These are phyloP conservation scores for Choanephora cucurbitarum DNA, from an alignment of 371 early-diverging fungal genomes.

Conservation along the genomic window DNA sequence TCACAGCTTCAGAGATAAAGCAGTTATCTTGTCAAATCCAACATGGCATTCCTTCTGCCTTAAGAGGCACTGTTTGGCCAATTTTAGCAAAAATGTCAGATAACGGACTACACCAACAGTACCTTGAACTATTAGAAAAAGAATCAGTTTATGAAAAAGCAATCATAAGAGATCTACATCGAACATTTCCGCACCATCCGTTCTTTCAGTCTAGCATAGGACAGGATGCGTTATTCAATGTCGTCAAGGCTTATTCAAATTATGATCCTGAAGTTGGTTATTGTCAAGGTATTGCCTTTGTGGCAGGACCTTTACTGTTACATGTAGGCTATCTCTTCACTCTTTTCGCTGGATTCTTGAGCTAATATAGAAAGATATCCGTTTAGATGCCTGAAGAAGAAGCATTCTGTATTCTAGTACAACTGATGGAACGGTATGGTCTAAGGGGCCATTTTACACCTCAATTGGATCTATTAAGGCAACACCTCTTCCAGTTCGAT, in stretches of 20 bases:
- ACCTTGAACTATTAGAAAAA: constrained; percentile 65
- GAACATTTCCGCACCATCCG: constrained; percentile 88
- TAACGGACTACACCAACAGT: constrained; percentile 60
- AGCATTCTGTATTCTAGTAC: constrained; percentile 88
- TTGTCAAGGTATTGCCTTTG: constrained; percentile 92
- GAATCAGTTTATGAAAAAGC: constrained; percentile 84
- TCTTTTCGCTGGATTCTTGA: too few species aligned
- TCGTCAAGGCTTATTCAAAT: constrained; percentile 88
- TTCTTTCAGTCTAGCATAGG: constrained; percentile 81
- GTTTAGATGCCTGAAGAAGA: constrained; percentile 94
- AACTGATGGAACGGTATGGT: constrained; percentile 82
- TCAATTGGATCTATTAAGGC: constrained; percentile 78
- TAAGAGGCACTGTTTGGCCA: constrained; percentile 95
- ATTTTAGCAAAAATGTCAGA: constrained; percentile 49
- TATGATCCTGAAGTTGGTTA: constrained; percentile 94
- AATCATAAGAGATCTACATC: constrained; percentile 82
- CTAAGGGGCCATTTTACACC: constrained; percentile 89
- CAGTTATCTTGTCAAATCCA: constrained; percentile 71
- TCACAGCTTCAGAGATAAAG: constrained; percentile 69
- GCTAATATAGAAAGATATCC: neutral
- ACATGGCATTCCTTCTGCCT: constrained; percentile 80
- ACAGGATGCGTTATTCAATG: constrained; percentile 86
- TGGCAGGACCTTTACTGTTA: constrained; percentile 87
- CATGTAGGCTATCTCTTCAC: constrained; percentile 59
- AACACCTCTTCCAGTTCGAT: constrained; percentile 88